A percentile compares a stretch with the other conserved stretches of the same genome.
Evolutionary conservation across 2,329 filamentous ascomycete species (phyloP).

Genomic region (Thelonectria olida): DNA sequence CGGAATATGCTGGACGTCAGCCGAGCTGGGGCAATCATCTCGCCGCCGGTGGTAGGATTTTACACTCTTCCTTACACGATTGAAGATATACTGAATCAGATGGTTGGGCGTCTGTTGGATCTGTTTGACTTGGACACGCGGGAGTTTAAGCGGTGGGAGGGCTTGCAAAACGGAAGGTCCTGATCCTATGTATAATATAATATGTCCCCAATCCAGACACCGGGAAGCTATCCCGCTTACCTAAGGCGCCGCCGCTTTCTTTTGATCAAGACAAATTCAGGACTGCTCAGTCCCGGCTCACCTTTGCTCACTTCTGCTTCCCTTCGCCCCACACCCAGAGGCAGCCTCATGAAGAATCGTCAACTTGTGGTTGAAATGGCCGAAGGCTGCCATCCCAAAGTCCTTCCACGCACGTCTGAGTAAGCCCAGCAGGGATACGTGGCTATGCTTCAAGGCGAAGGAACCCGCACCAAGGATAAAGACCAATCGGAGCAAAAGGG

Average conservation of each 20-base stretch:
- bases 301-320: too few relatives aligned
- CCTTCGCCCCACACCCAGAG: too few relatives aligned
- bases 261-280: not conserved
- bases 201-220: not conserved
- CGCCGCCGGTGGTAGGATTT: constrained; percentile 53
- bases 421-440: too few relatives aligned
- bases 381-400: too few relatives aligned
- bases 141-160: constrained; percentile 51
- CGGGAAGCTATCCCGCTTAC: not conserved
- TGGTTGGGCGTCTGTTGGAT: constrained; percentile 57
- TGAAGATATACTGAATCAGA: constrained; percentile 56
- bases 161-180: constrained; percentile 19
- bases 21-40: constrained; percentile 52
- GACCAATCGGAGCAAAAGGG: too few relatives aligned
- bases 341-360: too few relatives aligned
- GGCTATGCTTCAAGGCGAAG: too few relatives aligned
- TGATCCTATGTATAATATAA: too few relatives aligned
- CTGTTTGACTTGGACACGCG: constrained; percentile 52
- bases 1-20: constrained; percentile 52
- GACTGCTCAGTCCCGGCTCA: too few relatives aligned
- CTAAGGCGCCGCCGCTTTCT: not conserved
- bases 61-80: constrained; percentile 51
- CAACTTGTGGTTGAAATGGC: too few relatives aligned
- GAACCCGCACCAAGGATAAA: too few relatives aligned
- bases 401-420: too few relatives aligned